Evolutionary conservation across 495 filamentous ascomycete species (phyloP).

Genomic region (Aspergillus indologenus): DNA sequence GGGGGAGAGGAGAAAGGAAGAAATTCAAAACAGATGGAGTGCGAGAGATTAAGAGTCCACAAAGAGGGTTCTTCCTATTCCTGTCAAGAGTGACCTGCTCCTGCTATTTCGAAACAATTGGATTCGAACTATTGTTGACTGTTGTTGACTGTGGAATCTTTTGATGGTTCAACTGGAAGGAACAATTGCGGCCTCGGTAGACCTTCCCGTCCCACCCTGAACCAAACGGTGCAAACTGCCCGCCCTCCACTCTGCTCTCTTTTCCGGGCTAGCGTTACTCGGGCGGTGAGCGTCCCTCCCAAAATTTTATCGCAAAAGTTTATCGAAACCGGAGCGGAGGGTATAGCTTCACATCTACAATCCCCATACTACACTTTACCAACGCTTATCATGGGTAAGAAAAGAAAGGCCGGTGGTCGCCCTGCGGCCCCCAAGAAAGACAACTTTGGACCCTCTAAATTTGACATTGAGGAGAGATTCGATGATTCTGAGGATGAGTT

Average conservation of each 20-base stretch:
- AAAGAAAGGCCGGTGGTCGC: constrained; percentile 66
- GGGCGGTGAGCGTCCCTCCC: constrained; percentile 33
- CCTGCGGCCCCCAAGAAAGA: constrained; percentile 47
- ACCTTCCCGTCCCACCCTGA: background rate
- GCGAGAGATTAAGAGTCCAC: background rate
- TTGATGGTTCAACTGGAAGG: background rate
- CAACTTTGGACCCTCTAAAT: constrained; percentile 35
- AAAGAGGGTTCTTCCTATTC: background rate
- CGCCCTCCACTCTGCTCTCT: background rate
- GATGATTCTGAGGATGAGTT: constrained; percentile 94
- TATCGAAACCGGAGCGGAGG: constrained; percentile 12
- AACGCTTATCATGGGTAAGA: constrained; percentile 64
- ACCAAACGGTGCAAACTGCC: constrained; percentile 21
- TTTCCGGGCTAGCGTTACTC: constrained; percentile 14
- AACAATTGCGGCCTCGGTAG: background rate
- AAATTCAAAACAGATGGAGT: background rate
- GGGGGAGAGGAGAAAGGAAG: constrained; percentile 19
- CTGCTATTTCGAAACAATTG: background rate
- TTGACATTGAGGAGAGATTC: constrained; percentile 71
- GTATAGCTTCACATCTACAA: background rate
- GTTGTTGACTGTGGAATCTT: background rate
- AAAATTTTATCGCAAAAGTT: constrained; percentile 36
- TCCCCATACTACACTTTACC: constrained; percentile 3
- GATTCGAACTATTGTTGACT: background rate
- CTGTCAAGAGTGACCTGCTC: background rate